Base-by-base conservation (phyloP, 805 yeast species). In the Myxozyma vanderwaltii region DNA sequence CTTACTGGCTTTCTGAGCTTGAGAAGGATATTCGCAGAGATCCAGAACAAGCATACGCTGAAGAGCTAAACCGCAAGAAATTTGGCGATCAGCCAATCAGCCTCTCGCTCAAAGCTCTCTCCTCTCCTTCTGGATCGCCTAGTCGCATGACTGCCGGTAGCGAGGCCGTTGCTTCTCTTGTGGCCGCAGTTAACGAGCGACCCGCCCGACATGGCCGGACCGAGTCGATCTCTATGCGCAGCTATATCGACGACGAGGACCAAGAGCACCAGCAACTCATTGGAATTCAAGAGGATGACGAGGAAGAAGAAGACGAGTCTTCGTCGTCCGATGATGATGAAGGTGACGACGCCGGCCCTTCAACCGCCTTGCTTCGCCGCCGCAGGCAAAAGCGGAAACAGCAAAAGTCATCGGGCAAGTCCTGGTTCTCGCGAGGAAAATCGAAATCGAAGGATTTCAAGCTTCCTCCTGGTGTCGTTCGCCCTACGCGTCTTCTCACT, bases 1-100 rank as follows among this genome's bases (percentile, higher is more conserved):
- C 99, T 56, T 88, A 91, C 73, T 92, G 99, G 99, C 80, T 90
- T 65, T 89, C 95, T 59, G 97, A 92, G 62, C 77, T 94, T 68
- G 97, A 89, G 67, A 78, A 76, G 56, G 92, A 88, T 72, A 86
- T 86, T 59, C 81, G 89, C 66, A 81, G 81, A 64, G 86, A 88
- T 69, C 95, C 95, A n/a, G 82, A 82, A 64, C 87, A 86, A 68
- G 91, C 91, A 0, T 84, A 83, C 68, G 86, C 84, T 66, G 89
- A 86, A 68, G 84, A 86, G 47, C 77, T 80, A 64, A 76, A 77
- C 64, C 84, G 81, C 64, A 65, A 58, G 51, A 61, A 61, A 24
- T 64, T 54, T 46, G 65, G 64, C 43, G 67, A 54, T 39, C 63
- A 55, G 64, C 61, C 58, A 6, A 50, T 58, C 5, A 53, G 33